phyloP scores from a whole-genome alignment of 2,329 filamentous ascomycete genomes.

The Arthroderma sp. region DNA sequence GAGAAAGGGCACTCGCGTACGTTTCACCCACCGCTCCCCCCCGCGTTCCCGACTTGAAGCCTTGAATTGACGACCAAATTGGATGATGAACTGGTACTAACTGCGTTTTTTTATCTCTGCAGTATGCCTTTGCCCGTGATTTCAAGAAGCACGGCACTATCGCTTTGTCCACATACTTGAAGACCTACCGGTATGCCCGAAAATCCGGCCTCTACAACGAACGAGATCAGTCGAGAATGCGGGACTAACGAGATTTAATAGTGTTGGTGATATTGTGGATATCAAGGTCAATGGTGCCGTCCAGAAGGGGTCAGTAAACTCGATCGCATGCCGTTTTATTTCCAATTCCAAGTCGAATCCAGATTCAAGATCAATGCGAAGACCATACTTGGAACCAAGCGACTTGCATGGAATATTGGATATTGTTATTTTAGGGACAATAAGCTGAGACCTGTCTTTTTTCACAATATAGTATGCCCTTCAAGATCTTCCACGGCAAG shows the following conservation, averaged over 20 bases:
- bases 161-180: constrained; percentile 83
- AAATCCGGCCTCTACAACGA: neutral
- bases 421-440: too few species aligned
- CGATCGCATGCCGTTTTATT: constrained; percentile 5
- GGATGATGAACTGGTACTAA: constrained; percentile 14
- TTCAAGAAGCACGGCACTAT: constrained; percentile 97
- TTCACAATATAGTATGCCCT: constrained; percentile 61
- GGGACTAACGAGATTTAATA: constrained; percentile 22
- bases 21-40: constrained; percentile 23
- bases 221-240: constrained; percentile 30
- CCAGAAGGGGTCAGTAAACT: constrained; percentile 74
- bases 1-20: constrained; percentile 70
- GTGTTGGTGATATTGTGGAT: constrained; percentile 97
- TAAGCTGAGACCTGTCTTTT: neutral
- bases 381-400: too few species aligned
- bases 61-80: too few species aligned
- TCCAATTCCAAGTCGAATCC: neutral
- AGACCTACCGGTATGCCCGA: constrained; percentile 65
- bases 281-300: constrained; percentile 97
- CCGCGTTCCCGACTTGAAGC: neutral
- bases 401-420: too few species aligned
- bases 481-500: constrained; percentile 99
- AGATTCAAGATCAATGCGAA: neutral
- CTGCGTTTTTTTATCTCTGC: constrained; percentile 16
- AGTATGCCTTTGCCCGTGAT: constrained; percentile 85